Evolutionary conservation across 2,329 filamentous ascomycete species (phyloP), one percentile per base, ranked within the genome.

Genomic region (Ophiostoma novo-ulmi): DNA sequence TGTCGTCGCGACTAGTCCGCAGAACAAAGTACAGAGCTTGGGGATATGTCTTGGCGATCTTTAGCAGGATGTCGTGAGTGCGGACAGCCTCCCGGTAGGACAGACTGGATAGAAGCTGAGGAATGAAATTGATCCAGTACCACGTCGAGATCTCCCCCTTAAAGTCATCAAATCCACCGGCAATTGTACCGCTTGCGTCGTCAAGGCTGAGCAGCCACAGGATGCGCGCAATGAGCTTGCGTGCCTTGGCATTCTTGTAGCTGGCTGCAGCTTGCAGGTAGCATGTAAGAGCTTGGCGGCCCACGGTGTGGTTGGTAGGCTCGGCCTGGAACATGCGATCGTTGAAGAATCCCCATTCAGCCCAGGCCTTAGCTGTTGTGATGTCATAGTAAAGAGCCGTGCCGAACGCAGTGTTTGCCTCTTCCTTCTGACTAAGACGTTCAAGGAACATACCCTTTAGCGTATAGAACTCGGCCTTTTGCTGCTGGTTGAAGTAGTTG

Each of bases 111-210:
- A 99, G 87, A 61, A 99, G 85, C 80, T 99, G 95, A 22, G 95
- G 95, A 74, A 99, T 98, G 79, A 97, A 99, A 0, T 94, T 98
- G 75, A 98, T 97, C 95, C 95, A 99, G 81, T 98, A 99, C 95
- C 95, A 99, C 14, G 97, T 93, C 0, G 94, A 93, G 1, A 93
- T 97, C 75, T 99, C 96, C 69, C 95, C 95, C 83, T 98, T 97
- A 82, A 95, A 99, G 75, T 94, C 92, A 74, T 97, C 93, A 75
- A 97, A 99, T 14, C 94, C 93, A 75, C 88, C 85, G 0, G 92
- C 91, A 72, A 99, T 89, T 52, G 87, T 90, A 14, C 92, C 92
- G 77, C 93, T 92, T 0, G 91, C 85, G 76, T 97, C 93, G 77
- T 99, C 95, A 74, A 99, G 84, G 79, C 94, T 98, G 64, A 99